Evolutionary conservation across 805 yeast species (phyloP).

Genomic region (Teunomyces kruisii): DNA sequence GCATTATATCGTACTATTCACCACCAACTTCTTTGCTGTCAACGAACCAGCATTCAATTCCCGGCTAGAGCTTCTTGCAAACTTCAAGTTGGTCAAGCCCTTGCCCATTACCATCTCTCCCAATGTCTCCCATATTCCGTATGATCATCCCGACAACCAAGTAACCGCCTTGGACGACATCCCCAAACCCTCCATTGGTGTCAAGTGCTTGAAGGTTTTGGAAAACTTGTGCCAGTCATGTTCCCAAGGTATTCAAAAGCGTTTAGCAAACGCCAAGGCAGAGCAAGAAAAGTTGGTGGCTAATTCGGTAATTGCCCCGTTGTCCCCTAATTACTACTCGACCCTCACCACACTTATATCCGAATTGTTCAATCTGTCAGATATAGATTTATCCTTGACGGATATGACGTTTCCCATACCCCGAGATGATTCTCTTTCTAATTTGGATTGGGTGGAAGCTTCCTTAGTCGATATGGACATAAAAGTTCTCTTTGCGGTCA

Average conservation of each 20-base stretch:
- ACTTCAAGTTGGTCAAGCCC: slow-evolving; percentile 25
- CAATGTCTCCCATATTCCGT: slow-evolving; percentile 40
- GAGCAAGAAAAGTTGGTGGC: slow-evolving; percentile 16
- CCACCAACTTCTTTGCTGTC: slow-evolving; percentile 35
- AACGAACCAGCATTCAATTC: slow-evolving; percentile 32
- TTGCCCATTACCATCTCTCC: slow-evolving; percentile 28
- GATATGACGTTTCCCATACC: slow-evolving; percentile 18
- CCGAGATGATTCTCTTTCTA: slow-evolving; percentile 12
- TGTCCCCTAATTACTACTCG: slow-evolving; percentile 10
- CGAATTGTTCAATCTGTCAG: slow-evolving; percentile 19
- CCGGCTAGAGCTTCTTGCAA: slow-evolving; percentile 27
- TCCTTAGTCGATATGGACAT: slow-evolving; percentile 42
- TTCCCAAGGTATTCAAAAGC: slow-evolving; percentile 38
- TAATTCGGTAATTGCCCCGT: background rate
- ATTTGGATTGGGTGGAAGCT: slow-evolving; percentile 19
- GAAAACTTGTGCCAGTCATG: slow-evolving; percentile 27
- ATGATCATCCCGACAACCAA: slow-evolving; percentile 37
- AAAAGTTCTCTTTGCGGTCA: slow-evolving; percentile 26
- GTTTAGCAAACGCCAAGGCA: slow-evolving; percentile 28
- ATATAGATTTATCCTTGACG: slow-evolving; percentile 26
- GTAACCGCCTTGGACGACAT: slow-evolving; percentile 30
- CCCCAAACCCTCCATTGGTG: slow-evolving; percentile 24
- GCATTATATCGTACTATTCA: slow-evolving; percentile 34
- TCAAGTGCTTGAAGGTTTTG: slow-evolving; percentile 28
- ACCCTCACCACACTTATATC: slow-evolving; percentile 19